These are phyloP conservation scores for Termitomyces sp. DNA, from an alignment of 768 basidiomycete species.

Conservation along the genomic window DNA sequence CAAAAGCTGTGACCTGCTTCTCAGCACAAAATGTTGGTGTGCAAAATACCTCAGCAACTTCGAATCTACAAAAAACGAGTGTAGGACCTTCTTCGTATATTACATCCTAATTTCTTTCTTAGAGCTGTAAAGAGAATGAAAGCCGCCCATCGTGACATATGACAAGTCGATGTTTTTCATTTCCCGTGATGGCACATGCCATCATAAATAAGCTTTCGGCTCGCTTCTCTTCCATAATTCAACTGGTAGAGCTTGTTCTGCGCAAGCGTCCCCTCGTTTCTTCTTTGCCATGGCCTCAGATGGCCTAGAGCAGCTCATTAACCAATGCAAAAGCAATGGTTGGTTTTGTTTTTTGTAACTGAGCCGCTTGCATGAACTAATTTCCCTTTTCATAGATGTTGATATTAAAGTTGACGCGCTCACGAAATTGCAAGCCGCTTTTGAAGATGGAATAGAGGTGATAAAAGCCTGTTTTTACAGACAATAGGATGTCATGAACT, in stretches of 20 bases:
- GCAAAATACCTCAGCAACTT: too few relatives aligned
- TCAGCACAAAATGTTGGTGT: too few relatives aligned
- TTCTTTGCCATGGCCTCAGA: conserved; percentile 43
- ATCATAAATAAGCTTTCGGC: not conserved
- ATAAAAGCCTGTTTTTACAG: conserved; percentile 7
- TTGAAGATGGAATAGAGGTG: conserved; percentile 70
- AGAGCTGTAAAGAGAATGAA: too few relatives aligned
- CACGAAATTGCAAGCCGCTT: conserved; percentile 68
- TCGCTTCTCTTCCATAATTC: conserved; percentile 1
- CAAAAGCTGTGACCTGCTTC: too few relatives aligned
- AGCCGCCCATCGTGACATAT: too few relatives aligned
- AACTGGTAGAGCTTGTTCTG: not conserved
- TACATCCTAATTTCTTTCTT: too few relatives aligned
- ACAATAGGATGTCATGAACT: conserved; percentile 3
- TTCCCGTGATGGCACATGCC: not conserved
- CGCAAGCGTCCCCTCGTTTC: conserved; percentile 5
- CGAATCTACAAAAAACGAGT: too few relatives aligned
- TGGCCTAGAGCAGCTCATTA: conserved; percentile 54
- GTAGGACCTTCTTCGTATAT: too few relatives aligned
- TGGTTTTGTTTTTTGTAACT: conserved; percentile 10
- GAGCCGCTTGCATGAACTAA: conserved; percentile 6
- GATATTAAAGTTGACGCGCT: conserved; percentile 80
- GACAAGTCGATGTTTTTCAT: not conserved
- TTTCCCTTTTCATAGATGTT: conserved; percentile 43
- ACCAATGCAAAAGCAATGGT: conserved; percentile 65